A percentile compares a stretch with the other conserved stretches of the same genome.
phyloP scores from a whole-genome alignment of 305 asterid species.

The Fraxinus velutina region DNA sequence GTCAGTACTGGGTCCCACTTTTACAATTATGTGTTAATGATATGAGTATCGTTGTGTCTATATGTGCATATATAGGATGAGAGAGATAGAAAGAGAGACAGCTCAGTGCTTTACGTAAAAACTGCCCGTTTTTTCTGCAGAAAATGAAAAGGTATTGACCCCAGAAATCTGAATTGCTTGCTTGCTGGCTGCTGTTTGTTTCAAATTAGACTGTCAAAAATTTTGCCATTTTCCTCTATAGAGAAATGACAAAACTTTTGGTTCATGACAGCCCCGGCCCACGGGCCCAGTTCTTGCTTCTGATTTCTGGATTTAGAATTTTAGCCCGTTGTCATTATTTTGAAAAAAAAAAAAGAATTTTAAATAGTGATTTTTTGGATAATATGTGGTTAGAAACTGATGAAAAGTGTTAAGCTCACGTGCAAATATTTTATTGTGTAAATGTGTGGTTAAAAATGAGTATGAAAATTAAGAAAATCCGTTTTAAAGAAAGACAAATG shows the following conservation, averaged over 20 bases:
- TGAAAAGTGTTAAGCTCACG: too few relatives aligned
- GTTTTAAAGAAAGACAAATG: too few relatives aligned
- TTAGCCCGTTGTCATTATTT: neutral
- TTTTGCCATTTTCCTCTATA: neutral
- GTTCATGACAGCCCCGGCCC: neutral
- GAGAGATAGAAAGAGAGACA: conserved; percentile 6
- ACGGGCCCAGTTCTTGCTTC: neutral
- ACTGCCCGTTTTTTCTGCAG: neutral
- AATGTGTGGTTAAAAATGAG: too few relatives aligned
- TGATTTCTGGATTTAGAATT: neutral
- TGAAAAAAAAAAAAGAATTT: too few relatives aligned
- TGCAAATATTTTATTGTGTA: too few relatives aligned
- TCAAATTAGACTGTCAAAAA: neutral
- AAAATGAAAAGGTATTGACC: neutral
- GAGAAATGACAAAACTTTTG: neutral
- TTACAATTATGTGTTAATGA: conserved; percentile 64
- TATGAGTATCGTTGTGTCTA: conserved; percentile 11
- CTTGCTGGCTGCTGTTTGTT: neutral
- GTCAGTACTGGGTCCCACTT: conserved; percentile 31
- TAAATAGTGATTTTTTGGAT: too few relatives aligned
- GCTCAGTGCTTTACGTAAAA: conserved; percentile 20
- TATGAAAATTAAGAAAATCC: too few relatives aligned
- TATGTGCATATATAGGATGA: conserved; percentile 2
- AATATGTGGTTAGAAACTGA: too few relatives aligned
- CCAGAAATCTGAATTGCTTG: neutral